Percentiles rank a stretch among this genome's conserved stretches.
Evolutionary conservation across 169 alveolate genomes (phyloP).

Genomic region (Plasmodium gallinaceum): DNA sequence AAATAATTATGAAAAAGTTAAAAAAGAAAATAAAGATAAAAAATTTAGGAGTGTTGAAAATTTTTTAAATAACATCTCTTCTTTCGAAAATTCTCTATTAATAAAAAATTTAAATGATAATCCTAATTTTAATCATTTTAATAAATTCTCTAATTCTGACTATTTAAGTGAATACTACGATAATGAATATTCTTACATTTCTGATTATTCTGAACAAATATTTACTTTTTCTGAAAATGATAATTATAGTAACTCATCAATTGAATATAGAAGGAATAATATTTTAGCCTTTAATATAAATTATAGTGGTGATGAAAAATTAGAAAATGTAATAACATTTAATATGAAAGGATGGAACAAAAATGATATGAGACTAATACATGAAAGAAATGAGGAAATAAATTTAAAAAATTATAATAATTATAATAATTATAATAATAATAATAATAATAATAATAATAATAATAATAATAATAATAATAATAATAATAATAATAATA

Average conservation of each 20-base stretch:
- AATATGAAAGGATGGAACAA: not conserved
- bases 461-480: not conserved
- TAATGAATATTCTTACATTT: not conserved
- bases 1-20: not conserved
- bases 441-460: not conserved
- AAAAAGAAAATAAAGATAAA: not conserved
- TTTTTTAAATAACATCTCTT: too few species aligned
- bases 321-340: not conserved
- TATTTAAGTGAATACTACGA: not conserved
- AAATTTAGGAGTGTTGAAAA: not conserved
- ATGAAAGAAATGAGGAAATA: not conserved
- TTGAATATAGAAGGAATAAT: not conserved
- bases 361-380: not conserved
- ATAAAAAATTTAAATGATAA: not conserved
- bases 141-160: not conserved
- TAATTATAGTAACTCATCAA: not conserved
- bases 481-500: not conserved
- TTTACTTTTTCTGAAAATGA: not conserved
- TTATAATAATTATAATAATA: too few species aligned
- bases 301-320: not conserved
- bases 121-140: not conserved
- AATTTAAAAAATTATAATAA: not conserved
- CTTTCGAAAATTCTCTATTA: not conserved
- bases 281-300: not conserved
- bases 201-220: not conserved